Evolutionary conservation across 179 eudicot species (phyloP).

Genomic region (Beta macrorhiza): DNA sequence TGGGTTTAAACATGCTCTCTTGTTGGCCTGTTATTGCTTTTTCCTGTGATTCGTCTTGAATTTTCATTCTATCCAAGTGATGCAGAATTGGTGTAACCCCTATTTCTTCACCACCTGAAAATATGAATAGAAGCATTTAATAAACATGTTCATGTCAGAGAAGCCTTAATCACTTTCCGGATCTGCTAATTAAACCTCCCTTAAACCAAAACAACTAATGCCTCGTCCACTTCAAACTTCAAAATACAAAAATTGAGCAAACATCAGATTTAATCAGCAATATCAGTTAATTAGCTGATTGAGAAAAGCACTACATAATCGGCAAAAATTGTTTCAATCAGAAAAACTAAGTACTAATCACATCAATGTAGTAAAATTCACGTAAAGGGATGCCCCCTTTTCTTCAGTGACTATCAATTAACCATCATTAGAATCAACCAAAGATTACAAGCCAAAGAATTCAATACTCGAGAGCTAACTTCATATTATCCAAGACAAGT

Average conservation of each 20-base stretch:
- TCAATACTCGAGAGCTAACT: not conserved
- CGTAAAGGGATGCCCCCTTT: too few species aligned
- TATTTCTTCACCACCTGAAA: slow-evolving; percentile 46
- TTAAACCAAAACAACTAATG: not conserved
- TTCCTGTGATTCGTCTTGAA: slow-evolving; percentile 24
- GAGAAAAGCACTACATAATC: too few species aligned
- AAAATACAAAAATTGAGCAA: too few species aligned
- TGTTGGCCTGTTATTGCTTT: slow-evolving; percentile 19
- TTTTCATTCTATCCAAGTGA: slow-evolving; percentile 43
- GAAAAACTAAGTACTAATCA: too few species aligned
- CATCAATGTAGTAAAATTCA: too few species aligned
- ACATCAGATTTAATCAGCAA: too few species aligned
- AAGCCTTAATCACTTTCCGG: not conserved
- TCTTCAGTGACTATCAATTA: too few species aligned
- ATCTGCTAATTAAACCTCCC: not conserved
- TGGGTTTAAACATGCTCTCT: slow-evolving; percentile 24
- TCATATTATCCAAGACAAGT: not conserved
- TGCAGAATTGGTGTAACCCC: slow-evolving; percentile 45
- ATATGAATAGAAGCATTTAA: not conserved
- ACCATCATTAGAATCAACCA: too few species aligned
- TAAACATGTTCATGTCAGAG: not conserved
- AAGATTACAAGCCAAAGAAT: not conserved
- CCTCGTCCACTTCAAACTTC: too few species aligned
- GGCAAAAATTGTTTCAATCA: too few species aligned
- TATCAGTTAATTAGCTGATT: too few species aligned